Conservation (phyloP, 192 early-diverging fungal species). For the Phlyctochytrium arcticum region DNA sequence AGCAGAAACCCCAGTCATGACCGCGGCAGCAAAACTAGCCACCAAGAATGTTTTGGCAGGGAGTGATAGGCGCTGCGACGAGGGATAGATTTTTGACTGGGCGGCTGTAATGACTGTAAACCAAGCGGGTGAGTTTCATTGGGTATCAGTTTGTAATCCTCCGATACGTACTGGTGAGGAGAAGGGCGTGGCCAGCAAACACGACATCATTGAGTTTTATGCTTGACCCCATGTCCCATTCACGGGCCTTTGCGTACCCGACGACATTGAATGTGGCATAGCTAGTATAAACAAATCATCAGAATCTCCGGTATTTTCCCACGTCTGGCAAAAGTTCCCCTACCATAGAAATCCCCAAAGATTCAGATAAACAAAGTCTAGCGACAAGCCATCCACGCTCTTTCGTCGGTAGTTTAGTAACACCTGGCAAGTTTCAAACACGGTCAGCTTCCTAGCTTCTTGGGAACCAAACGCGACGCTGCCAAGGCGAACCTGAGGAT, state of each 20-base stretch:
- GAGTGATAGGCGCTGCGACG: slow-evolving; percentile 41
- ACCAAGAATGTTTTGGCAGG: slow-evolving; percentile 36
- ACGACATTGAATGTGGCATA: slow-evolving; percentile 76
- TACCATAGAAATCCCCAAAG: slow-evolving; percentile 84
- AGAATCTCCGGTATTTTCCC: too few species aligned
- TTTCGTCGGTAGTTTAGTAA: slow-evolving; percentile 67
- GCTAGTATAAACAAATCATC: too few species aligned
- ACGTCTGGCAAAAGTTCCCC: too few species aligned
- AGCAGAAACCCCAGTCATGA: slow-evolving; percentile 22
- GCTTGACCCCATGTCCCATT: slow-evolving; percentile 63
- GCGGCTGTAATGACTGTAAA: slow-evolving; percentile 17
- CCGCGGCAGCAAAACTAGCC: slow-evolving; percentile 27
- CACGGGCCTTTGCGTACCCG: slow-evolving; percentile 61
- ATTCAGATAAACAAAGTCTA: slow-evolving; percentile 88
- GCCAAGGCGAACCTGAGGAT: slow-evolving; percentile 60
- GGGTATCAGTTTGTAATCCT: slow-evolving; percentile 24
- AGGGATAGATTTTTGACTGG: slow-evolving; percentile 24
- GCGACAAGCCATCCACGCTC: slow-evolving; percentile 78
- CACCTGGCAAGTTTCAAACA: background rate
- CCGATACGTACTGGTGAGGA: slow-evolving; percentile 33
- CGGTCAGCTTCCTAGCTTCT: background rate
- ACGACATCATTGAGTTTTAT: slow-evolving; percentile 82
- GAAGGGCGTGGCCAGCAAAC: slow-evolving; percentile 82
- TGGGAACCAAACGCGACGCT: background rate
- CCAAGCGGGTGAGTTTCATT: too few species aligned